Base-by-base conservation (phyloP, 441 rosid species). In the Flueggea neowawraea region DNA sequence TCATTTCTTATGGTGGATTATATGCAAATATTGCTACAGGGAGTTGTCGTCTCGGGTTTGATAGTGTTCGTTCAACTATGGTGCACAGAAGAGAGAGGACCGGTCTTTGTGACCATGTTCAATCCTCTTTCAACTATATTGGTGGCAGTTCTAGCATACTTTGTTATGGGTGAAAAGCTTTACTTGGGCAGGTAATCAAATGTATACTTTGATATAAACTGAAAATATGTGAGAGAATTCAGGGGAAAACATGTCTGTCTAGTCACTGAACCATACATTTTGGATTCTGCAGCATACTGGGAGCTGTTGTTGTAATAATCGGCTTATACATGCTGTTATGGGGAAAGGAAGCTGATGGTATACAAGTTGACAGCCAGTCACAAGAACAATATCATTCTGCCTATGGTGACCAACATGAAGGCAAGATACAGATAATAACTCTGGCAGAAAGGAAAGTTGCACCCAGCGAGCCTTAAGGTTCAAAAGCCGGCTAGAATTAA, bases 101-200 rank as follows among this genome's bases (percentile, higher is more conserved):
- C 95, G 5, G 91, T 85, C 41, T 88, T 82, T 53, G 91, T 80
- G 44, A 83, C 91, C 74, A 74, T 85, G 82, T 85, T 88, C 78
- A 88, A 80, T 74, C 89, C 95, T 6, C 73, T 88, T 60, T 52
- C 78, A 2, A 80, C 95, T 1, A 71, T 88, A 60, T 16, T 77
- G 12, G 89, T 83, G 2, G 84, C 89, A 5, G 12, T 74, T 5
- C 63, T 82, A 7, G 84, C 87, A 17, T 84, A 82, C 67, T 82
- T 81, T 64, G 74, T 79, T 47, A 64, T 87, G 4, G 85, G 88
- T 0, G 94, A 87, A 73, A 81, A 78, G 71, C 87, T 87, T 52
- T 79, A 71, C 57, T 36, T 71, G n/a, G 90, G 94, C 70, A 87
- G 93, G 91, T 86, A 73, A n/a, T 22, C 28, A 22, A 22, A 22